Conservation (phyloP, 1,284 basidiomycete genomes). For the Cryptococcus sp. region DNA sequence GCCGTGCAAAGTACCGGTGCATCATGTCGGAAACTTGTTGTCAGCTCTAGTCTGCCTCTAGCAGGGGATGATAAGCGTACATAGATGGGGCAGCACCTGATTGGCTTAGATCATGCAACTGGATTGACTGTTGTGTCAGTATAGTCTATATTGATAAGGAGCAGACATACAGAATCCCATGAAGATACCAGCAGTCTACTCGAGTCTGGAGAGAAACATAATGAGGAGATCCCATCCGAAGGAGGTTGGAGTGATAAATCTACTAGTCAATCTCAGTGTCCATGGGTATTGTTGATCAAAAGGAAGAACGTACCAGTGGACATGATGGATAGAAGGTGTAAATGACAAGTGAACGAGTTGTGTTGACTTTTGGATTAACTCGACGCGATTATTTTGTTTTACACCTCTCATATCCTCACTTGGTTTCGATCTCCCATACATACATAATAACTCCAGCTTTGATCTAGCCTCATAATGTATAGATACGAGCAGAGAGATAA, state of each 20-base stretch:
- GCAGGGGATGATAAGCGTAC: slow-evolving; percentile 15
- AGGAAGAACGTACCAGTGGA: slow-evolving; percentile 33
- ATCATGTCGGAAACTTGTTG: slow-evolving; percentile 35
- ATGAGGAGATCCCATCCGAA: slow-evolving; percentile 74
- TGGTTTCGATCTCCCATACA: background rate
- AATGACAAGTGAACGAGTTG: background rate
- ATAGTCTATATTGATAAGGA: background rate
- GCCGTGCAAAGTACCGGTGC: slow-evolving; percentile 45
- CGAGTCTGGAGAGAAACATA: slow-evolving; percentile 77
- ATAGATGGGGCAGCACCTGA: slow-evolving; percentile 21
- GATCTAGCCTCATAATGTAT: slow-evolving; percentile 2
- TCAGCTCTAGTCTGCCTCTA: background rate
- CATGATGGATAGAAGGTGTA: slow-evolving; percentile 15
- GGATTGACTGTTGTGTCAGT: slow-evolving; percentile 39
- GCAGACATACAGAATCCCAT: slow-evolving; percentile 74
- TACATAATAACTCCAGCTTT: background rate
- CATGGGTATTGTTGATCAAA: no score
- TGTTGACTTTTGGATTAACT: background rate
- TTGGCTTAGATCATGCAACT: slow-evolving; percentile 38
- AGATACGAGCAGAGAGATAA: slow-evolving; percentile 24
- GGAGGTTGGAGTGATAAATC: slow-evolving; percentile 57
- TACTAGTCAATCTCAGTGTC: slow-evolving; percentile 8
- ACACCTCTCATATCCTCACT: background rate
- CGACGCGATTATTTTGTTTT: slow-evolving; percentile 1
- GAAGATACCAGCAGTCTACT: slow-evolving; percentile 71